phyloP scores from a whole-genome alignment of 768 basidiomycete genomes.

The Panellus pusillus region DNA sequence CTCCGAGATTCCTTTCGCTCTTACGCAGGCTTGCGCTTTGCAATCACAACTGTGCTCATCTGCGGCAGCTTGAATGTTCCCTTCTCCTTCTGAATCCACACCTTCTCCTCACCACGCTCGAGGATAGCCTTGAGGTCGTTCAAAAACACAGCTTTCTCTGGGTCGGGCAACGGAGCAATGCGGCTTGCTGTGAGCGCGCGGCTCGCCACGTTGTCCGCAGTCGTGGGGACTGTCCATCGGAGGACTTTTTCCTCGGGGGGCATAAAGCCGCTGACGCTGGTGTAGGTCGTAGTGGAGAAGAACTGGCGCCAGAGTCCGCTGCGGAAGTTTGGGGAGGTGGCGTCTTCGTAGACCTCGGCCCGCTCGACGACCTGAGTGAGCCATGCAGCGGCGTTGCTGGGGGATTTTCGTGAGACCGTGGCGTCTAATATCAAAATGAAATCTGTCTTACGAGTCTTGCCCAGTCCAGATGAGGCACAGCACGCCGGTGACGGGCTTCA shows the following conservation, averaged over 20 bases:
- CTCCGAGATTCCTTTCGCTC: no score
- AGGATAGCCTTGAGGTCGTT: slow-evolving; percentile 44
- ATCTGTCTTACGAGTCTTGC: slow-evolving; percentile 31
- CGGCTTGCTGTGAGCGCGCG: slow-evolving; percentile 63
- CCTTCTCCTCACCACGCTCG: slow-evolving; percentile 44
- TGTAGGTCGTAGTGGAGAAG: slow-evolving; percentile 48
- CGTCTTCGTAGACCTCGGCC: slow-evolving; percentile 48
- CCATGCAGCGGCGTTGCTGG: slow-evolving; percentile 34
- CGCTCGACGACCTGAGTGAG: slow-evolving; percentile 50
- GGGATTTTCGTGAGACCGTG: slow-evolving; percentile 21
- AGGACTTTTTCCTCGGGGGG: slow-evolving; percentile 42
- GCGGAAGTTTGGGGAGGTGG: slow-evolving; percentile 55
- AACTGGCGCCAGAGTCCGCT: slow-evolving; percentile 55
- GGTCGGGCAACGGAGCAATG: slow-evolving; percentile 44
- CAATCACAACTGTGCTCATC: slow-evolving; percentile 44
- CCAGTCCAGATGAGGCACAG: slow-evolving; percentile 66
- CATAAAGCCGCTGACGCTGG: slow-evolving; percentile 36
- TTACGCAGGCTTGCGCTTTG: slow-evolving; percentile 7
- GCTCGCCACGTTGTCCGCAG: slow-evolving; percentile 44
- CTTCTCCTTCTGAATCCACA: slow-evolving; percentile 56
- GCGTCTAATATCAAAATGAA: no score
- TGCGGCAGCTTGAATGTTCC: slow-evolving; percentile 60
- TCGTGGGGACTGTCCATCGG: slow-evolving; percentile 38
- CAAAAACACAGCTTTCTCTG: slow-evolving; percentile 40
- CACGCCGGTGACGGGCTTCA: slow-evolving; percentile 54